These are phyloP conservation scores for Solanum hybrid DNA, from an alignment of 305 asterid species.

Conservation along the genomic window DNA sequence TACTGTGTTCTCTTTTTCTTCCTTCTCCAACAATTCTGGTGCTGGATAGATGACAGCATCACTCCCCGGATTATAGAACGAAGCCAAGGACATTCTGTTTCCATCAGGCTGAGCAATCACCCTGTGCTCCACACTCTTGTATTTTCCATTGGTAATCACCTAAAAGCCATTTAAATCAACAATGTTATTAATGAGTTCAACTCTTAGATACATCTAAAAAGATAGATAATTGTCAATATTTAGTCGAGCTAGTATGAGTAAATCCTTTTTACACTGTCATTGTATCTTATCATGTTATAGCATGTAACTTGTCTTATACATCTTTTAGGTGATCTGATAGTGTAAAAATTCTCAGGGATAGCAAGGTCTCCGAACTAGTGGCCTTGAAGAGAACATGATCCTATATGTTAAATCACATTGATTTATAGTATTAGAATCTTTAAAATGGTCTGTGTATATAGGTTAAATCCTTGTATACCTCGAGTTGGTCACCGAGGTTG, in stretches of 20 bases:
- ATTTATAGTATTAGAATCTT: neutral
- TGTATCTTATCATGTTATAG: neutral
- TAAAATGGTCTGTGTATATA: neutral
- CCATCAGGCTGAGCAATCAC: constrained; percentile 90
- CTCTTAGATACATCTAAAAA: neutral
- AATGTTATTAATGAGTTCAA: neutral
- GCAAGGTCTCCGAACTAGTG: neutral
- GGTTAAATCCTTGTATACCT: constrained; percentile 30
- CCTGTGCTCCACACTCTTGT: constrained; percentile 89
- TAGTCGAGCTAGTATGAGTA: neutral
- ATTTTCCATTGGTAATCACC: constrained; percentile 89
- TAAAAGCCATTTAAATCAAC: constrained; percentile 4
- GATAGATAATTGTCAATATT: neutral
- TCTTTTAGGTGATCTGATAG: neutral
- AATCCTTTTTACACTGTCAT: neutral
- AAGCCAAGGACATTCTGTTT: constrained; percentile 78
- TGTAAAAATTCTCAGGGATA: neutral
- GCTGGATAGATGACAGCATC: constrained; percentile 92
- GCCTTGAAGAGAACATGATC: neutral
- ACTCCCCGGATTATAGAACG: constrained; percentile 87
- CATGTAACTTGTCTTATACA: neutral
- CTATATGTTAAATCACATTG: neutral
- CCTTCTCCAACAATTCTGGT: constrained; percentile 52
- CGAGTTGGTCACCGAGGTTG: constrained; percentile 94
- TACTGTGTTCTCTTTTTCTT: constrained; percentile 18